These are phyloP conservation scores for Solanum hybrid DNA, from an alignment of 305 asterid species.

Conservation along the genomic window DNA sequence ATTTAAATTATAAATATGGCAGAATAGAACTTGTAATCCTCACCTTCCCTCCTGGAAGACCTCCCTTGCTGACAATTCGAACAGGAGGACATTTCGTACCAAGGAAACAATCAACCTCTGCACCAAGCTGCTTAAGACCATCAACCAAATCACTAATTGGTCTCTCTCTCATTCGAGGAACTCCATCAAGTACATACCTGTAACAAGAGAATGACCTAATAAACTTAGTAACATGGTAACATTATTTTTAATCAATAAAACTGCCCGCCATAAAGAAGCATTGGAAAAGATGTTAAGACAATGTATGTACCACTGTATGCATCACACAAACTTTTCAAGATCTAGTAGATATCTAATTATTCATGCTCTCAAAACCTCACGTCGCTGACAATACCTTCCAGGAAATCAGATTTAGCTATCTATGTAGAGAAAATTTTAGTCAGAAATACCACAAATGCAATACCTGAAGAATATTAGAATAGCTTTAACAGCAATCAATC, in stretches of 20 bases:
- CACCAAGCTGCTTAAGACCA: slow-evolving; percentile 98
- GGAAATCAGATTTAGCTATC: not conserved
- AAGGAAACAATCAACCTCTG: slow-evolving; percentile 75
- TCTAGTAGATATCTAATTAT: not conserved
- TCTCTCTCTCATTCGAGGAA: slow-evolving; percentile 98
- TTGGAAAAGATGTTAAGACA: not conserved
- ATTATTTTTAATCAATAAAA: not conserved
- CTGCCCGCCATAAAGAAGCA: not conserved
- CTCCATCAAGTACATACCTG: slow-evolving; percentile 94
- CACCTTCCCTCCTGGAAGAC: slow-evolving; percentile 98
- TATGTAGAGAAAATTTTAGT: not conserved
- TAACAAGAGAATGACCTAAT: not conserved
- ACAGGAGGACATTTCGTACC: slow-evolving; percentile 97
- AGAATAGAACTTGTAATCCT: slow-evolving; percentile 6
- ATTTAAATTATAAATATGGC: not conserved
- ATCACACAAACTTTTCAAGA: not conserved
- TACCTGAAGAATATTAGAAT: not conserved
- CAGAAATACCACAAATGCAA: not conserved
- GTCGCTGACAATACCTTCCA: not conserved
- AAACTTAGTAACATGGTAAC: not conserved
- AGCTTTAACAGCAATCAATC: not conserved
- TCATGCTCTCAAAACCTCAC: not conserved
- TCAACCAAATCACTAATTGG: slow-evolving; percentile 90
- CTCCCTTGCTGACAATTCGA: slow-evolving; percentile 85
- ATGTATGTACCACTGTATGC: not conserved